Evolutionary conservation across 192 early-diverging fungal species (phyloP), one percentile per base, ranked within the genome.

Genomic region (Coemansia sp.): DNA sequence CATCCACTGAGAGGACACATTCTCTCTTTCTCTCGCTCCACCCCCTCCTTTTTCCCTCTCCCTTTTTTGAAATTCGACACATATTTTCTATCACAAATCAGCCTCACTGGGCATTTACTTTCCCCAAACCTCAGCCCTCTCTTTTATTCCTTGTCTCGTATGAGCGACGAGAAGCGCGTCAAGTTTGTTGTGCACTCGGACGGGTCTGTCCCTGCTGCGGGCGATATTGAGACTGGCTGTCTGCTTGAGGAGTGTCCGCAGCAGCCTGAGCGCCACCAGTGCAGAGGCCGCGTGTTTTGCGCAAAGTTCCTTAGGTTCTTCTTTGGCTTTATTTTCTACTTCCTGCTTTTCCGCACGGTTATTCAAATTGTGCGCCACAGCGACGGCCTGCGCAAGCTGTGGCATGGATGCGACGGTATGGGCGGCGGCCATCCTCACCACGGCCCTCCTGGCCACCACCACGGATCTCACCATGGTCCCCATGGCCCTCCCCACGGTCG

Each of bases 141-240:
- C 26, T 28, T 34, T 21, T 59, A 59, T 70, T 21, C 50, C 46
- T 62, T 63, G 36, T 36, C 38, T 36, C 64, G 55, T 24, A 79
- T 79, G 76, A 73, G 67, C 65, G 60, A 66, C 69, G 77, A 79
- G 65, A 79, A 79, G 48, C 67, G 66, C 42, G 38, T 59, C 33
- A 70, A 63, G 46, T 66, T 59, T 63, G 62, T 50, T 50, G 63
- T 71, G 16, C 46, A 63, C 46, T 60, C 70, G 38, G 67, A 73
- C 40, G 67, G 76, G 53, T 62, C 35, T 35, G 53, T 65, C 42
- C 59, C 63, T 9, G 59, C 69, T 13, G 40, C 62, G 36, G 63
- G 59, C 11, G 76, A 73, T 70, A 69, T 78, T 21, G 76, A 79
- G 51, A 60, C 71, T 28, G 70, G 76, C 38, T 34, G 31, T 24